Evolutionary conservation across 192 early-diverging fungal genomes (phyloP), one percentile per base, ranked within the genome.

Genomic region (Podila clonocystis): DNA sequence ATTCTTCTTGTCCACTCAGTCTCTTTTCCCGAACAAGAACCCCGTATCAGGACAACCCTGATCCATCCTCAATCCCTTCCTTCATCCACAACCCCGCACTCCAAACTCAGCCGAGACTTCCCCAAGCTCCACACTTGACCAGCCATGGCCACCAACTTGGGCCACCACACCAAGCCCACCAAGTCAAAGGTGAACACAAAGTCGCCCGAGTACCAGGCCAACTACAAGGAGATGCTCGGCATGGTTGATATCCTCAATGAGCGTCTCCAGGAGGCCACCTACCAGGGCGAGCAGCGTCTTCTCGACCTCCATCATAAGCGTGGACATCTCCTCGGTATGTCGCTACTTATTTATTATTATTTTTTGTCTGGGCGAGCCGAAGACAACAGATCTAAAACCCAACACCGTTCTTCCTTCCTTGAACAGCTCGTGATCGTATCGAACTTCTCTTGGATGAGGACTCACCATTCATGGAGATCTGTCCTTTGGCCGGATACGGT

Each of bases 391-490:
- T 38, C 24, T 1, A 12, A 48, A 15, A 12, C 17, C 31, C 30
- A 13, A 66, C 58, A 49, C 30, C 33, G 41, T 70, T 72, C 74
- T 48, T 31, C 3, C 26, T 63, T 41, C 45, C 19, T 58, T 74
- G 19, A 45, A 45, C 3, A 89, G 89, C 89, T 20, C 82, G 90
- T 28, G 90, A 91, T 68, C 84, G 90, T 41, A 34, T 91, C 12
- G 88, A 91, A 20, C 58, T 91, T 11, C 65, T 91, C 7, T 69
- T 91, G 31, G 91, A 91, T 67, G 88, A 90, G 34, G 91, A 90
- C 68, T 90, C 88, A 24, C 91, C 91, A 34, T 91, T 91, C 36
- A 70, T 91, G 48, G 91, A 91, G 75, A 61, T 91, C 31, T 84
- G 86, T 50, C 84, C 89, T 13, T 73, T 91, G 49, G 91, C 91